Percentiles rank a stretch among this genome's conserved stretches.
Conservation (phyloP, 768 basidiomycete genomes). For the Rossbeevera mucosa region DNA sequence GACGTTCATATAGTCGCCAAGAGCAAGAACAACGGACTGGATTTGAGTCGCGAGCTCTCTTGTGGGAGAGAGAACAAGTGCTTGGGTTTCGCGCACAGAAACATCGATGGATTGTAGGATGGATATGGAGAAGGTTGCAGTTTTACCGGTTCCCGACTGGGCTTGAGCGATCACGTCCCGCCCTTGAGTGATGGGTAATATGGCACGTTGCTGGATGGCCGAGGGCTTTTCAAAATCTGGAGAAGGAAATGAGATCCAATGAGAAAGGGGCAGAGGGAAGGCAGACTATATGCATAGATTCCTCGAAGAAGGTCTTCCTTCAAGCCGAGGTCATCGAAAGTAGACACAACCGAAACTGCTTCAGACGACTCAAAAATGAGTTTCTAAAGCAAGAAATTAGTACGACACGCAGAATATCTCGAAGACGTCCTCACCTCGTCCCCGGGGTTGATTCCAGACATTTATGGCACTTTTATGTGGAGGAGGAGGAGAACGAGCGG, state of each 20-base stretch:
- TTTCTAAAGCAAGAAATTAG: conserved; percentile 48
- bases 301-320: conserved; percentile 96
- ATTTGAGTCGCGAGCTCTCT: conserved; percentile 99
- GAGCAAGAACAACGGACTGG: conserved; percentile 91
- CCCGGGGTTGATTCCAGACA: conserved; percentile 79
- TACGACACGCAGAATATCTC: background rate
- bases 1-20: conserved; percentile 99
- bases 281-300: conserved; percentile 94
- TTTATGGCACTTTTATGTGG: conserved; percentile 41
- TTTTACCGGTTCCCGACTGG: conserved; percentile 99
- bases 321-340: conserved; percentile 84
- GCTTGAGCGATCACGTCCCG: conserved; percentile 99
- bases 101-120: conserved; percentile 98
- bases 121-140: conserved; percentile 96
- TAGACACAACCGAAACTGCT: conserved; percentile 82
- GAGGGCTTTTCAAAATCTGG: conserved; percentile 96
- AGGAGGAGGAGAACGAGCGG: conserved; percentile 24
- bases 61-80: conserved; percentile 95
- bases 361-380: conserved; percentile 95
- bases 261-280: background rate
- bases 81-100: conserved; percentile 91
- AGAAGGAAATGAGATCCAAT: conserved; percentile 1
- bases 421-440: conserved; percentile 62
- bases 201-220: conserved; percentile 97
- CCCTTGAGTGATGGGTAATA: conserved; percentile 91